Evolutionary conservation across 352 stramenopile genomes (phyloP).

Genomic region (Phytophthora melonis): DNA sequence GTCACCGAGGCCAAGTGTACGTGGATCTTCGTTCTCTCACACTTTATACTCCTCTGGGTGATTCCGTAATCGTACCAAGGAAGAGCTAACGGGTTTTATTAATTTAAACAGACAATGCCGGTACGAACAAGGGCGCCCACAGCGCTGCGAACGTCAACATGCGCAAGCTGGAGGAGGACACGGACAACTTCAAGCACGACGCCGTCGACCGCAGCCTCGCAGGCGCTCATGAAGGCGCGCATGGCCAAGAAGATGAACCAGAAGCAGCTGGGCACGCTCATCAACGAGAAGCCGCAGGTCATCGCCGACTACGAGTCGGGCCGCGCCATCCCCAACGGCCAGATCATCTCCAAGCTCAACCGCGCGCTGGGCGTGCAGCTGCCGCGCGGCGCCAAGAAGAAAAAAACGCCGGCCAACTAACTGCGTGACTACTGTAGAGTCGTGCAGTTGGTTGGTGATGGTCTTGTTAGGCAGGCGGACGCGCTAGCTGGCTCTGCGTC

Average conservation of each 20-base stretch:
- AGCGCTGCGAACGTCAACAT: conserved; percentile 81
- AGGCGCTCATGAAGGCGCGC: conserved; percentile 96
- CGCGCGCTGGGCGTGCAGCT: conserved; percentile 92
- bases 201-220: conserved; percentile 84
- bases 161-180: conserved; percentile 92
- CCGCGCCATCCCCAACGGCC: conserved; percentile 97
- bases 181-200: conserved; percentile 91
- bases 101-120: conserved; percentile 58
- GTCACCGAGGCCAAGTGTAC: conserved; percentile 80
- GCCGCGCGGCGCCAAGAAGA: conserved; percentile 82
- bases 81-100: conserved; percentile 11
- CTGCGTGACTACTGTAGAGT: not conserved
- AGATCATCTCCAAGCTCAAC: conserved; percentile 98
- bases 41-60: not conserved
- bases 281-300: conserved; percentile 97
- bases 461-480: conserved; percentile 22
- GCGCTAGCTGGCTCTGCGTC: not conserved
- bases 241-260: conserved; percentile 99
- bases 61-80: not conserved
- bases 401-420: conserved; percentile 50
- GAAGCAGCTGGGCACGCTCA: conserved; percentile 96
- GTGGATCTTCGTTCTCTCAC: conserved; percentile 15
- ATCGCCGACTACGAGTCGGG: conserved; percentile 98
- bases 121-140: conserved; percentile 90
- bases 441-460: conserved; percentile 26